Base-by-base conservation (phyloP, 768 basidiomycete species). In the Suillus hirtellus region DNA sequence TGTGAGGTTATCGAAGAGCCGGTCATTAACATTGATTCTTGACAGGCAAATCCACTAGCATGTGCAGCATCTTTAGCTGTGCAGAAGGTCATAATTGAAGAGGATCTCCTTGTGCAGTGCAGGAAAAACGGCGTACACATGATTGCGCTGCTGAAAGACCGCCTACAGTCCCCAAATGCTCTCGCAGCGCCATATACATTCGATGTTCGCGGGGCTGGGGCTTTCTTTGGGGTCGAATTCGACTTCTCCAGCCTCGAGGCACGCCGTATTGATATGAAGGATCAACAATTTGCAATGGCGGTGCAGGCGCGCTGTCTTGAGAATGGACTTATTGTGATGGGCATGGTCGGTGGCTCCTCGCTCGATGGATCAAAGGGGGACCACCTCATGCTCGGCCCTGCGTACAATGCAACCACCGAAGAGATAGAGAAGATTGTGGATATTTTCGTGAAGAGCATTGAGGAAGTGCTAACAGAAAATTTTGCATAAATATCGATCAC, bases 171-270 rank as follows among this genome's bases (percentile, higher is more conserved):
- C 0, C 83, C 85, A 9, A 84, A 82, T 67, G 77, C 85, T n/a
- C 69, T 78, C 50, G 84, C 88, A 42, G 83, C 85, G 34, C 89
- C 88, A 1, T 89, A 83, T 71, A 82, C 84, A 4, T 92, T 89
- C 69, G 92, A 94, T 71, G 85, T 94, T 64, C 88, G 95, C 35
- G 94, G 95, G 11, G 86, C 86, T 21, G 95, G 94, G 40, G 83
- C 87, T 35, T 93, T 95, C 78, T 94, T 90, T 89, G 89, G 80
- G 27, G 77, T 95, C 60, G 93, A 95, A 71, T 94, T 93, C 65
- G 90, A 93, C 67, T 86, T 90, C 65, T 79, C 80, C 5, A 72
- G 71, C 17, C 70, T 75, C 14, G 78, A 80, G 61, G 81, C 78
- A 11, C 63, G 73, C 43, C 72, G 73, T n/a, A 59, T 85, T 19